These are phyloP conservation scores for Neofusicoccum ribis DNA, from an alignment of 2,329 filamentous ascomycete genomes.

Conservation along the genomic window DNA sequence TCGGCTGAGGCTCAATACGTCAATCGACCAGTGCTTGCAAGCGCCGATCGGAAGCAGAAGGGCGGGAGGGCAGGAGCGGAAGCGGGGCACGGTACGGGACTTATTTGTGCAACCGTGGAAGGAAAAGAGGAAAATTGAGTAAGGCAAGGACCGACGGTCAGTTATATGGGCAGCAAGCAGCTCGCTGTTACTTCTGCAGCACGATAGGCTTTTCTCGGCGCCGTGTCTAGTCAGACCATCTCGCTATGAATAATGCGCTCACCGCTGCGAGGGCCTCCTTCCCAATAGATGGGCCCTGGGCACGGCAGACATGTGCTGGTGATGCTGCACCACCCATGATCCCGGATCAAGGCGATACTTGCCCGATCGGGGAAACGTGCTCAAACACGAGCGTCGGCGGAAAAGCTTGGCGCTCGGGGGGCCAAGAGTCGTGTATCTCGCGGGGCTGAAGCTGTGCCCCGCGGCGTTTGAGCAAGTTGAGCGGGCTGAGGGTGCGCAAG, in stretches of 20 bases:
- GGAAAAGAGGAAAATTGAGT: background rate
- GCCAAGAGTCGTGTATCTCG: background rate
- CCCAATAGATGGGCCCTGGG: background rate
- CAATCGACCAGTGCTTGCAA: background rate
- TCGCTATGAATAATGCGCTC: slow-evolving; percentile 3
- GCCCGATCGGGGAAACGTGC: slow-evolving; percentile 1
- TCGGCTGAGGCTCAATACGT: background rate
- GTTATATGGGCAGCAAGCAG: background rate
- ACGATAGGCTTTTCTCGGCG: background rate
- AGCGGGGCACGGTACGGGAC: background rate
- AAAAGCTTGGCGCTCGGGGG: background rate
- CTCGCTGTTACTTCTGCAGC: background rate
- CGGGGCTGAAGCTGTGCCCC: background rate
- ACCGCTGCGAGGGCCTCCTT: background rate
- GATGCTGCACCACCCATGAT: slow-evolving; percentile 2
- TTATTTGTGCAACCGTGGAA: background rate
- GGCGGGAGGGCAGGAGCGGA: background rate
- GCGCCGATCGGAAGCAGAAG: background rate
- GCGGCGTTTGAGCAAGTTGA: background rate
- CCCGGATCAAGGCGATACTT: background rate
- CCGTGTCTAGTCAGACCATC: background rate
- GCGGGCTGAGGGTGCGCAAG: background rate
- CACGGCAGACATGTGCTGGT: slow-evolving; percentile 2
- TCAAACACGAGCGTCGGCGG: slow-evolving; percentile 7
- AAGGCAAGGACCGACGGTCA: background rate